phyloP scores from a whole-genome alignment of 164 flowering plant species.

The Tinospora cordifolia region DNA sequence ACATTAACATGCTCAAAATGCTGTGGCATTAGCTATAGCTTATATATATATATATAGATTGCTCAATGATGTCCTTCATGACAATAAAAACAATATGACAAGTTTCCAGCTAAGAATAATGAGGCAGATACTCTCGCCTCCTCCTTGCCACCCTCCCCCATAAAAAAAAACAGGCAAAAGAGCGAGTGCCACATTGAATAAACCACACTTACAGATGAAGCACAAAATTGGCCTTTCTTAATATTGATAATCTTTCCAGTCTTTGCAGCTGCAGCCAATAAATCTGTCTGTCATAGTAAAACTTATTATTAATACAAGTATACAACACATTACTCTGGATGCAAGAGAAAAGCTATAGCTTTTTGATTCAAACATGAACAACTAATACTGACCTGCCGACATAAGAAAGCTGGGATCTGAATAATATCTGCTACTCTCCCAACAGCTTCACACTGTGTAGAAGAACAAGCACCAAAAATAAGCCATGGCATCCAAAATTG shows the following conservation, averaged over 20 bases:
- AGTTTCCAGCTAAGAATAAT: no score
- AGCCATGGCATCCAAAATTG: neutral
- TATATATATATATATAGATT: no score
- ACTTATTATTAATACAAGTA: neutral
- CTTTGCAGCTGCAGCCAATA: slow-evolving; percentile 90
- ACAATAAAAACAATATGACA: no score
- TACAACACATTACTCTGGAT: neutral
- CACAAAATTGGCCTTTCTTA: slow-evolving; percentile 97
- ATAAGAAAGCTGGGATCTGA: slow-evolving; percentile 96
- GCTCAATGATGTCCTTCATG: no score
- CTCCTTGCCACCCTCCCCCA: no score
- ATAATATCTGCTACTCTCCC: slow-evolving; percentile 90
- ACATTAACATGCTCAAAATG: no score
- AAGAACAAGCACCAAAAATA: slow-evolving; percentile 3
- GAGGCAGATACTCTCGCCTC: no score
- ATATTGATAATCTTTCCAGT: slow-evolving; percentile 92
- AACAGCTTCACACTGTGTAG: slow-evolving; percentile 77
- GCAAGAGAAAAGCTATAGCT: neutral
- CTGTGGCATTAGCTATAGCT: no score
- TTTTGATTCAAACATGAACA: neutral
- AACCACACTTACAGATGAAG: slow-evolving; percentile 66
- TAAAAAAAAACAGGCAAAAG: no score
- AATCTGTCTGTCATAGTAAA: slow-evolving; percentile 72
- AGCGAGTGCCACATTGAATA: neutral
- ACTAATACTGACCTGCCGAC: slow-evolving; percentile 63